These are phyloP conservation scores for Wallacemonas sp. DNA, from an alignment of 208 protist genomes.

Conservation along the genomic window DNA sequence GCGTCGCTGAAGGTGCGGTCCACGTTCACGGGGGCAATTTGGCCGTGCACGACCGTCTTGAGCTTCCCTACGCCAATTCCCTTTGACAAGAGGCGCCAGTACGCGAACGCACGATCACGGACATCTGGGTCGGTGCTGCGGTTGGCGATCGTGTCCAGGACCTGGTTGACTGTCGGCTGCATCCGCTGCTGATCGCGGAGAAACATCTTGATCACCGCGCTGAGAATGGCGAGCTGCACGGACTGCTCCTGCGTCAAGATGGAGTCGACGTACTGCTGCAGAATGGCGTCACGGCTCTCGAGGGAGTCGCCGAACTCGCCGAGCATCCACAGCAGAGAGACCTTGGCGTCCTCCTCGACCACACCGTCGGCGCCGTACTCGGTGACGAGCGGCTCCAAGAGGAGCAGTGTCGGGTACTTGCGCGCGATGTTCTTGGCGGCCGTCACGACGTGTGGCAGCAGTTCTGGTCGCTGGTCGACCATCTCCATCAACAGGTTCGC, in stretches of 20 bases:
- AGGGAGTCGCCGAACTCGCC: conserved; percentile 98
- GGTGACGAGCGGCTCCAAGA: conserved; percentile 67
- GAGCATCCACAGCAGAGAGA: conserved; percentile 99
- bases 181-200: conserved; percentile 89
- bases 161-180: conserved; percentile 57
- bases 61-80: conserved; percentile 96
- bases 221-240: conserved; percentile 93
- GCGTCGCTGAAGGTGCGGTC: conserved; percentile 93
- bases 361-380: conserved; percentile 85
- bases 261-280: conserved; percentile 96
- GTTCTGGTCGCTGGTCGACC: conserved; percentile 48
- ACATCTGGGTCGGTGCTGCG: conserved; percentile 97
- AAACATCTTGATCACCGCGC: conserved; percentile 98
- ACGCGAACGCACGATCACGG: conserved; percentile 98
- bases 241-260: conserved; percentile 87
- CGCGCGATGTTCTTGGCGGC: conserved; percentile 87
- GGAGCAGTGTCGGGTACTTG: conserved; percentile 76
- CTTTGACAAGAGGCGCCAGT: conserved; percentile 98
- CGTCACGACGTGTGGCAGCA: conserved; percentile 74
- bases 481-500: conserved; percentile 84
- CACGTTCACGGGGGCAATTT: conserved; percentile 91
- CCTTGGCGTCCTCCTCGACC: conserved; percentile 98
- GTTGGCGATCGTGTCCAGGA: conserved; percentile 71
- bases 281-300: conserved; percentile 94
- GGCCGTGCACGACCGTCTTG: conserved; percentile 87